phyloP scores from a whole-genome alignment of 805 yeast species.

The Saccharomycopsis fodiens region DNA sequence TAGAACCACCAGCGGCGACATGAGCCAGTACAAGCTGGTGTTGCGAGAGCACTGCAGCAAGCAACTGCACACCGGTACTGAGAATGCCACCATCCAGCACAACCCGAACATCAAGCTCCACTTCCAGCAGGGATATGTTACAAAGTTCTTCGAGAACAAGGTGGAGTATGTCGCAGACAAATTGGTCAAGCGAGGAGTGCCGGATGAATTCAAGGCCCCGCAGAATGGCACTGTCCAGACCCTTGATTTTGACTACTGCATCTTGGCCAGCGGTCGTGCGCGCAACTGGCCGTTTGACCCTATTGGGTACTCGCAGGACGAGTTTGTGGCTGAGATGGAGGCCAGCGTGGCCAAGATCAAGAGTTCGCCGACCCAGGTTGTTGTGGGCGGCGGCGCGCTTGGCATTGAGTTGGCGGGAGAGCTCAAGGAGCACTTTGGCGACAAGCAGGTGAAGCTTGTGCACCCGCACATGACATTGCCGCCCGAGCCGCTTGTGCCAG shows the following conservation, averaged over 20 bases:
- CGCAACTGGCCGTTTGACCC: slow-evolving; percentile 51
- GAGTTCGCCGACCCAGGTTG: slow-evolving; percentile 3
- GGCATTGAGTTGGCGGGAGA: slow-evolving; percentile 47
- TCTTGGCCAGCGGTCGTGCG: slow-evolving; percentile 43
- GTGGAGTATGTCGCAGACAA: slow-evolving; percentile 30
- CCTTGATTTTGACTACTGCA: slow-evolving; percentile 36
- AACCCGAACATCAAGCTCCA: neutral
- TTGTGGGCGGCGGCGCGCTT: slow-evolving; percentile 48
- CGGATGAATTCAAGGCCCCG: slow-evolving; percentile 16
- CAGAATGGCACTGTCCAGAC: neutral
- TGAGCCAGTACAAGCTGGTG: slow-evolving; percentile 23
- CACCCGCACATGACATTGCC: slow-evolving; percentile 39
- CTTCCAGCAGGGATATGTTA: neutral
- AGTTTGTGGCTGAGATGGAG: slow-evolving; percentile 37
- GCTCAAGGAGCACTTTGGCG: slow-evolving; percentile 31
- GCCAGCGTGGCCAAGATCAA: neutral
- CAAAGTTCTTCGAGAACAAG: slow-evolving; percentile 27
- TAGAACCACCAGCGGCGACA: slow-evolving; percentile 20
- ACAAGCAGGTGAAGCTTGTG: slow-evolving; percentile 31
- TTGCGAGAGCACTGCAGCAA: neutral
- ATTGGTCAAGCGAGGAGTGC: slow-evolving; percentile 5
- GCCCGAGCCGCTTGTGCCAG: slow-evolving; percentile 29
- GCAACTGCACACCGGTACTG: slow-evolving; percentile 4
- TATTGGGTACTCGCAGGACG: slow-evolving; percentile 31
- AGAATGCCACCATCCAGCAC: neutral